Evolutionary conservation across 2,329 filamentous ascomycete genomes (phyloP).

Genomic region (Cryphonectria carpinicola): DNA sequence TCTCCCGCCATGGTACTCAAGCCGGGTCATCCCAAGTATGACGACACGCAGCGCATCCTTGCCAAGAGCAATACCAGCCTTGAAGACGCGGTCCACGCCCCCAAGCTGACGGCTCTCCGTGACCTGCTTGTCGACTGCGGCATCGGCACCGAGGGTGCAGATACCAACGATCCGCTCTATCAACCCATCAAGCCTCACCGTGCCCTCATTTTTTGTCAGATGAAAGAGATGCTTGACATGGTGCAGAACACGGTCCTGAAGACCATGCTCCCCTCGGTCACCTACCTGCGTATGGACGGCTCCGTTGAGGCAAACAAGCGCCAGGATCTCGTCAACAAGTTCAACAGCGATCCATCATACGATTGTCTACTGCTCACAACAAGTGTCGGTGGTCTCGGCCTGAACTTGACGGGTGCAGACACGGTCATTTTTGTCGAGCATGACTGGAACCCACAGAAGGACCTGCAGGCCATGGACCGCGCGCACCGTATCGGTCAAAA

Average conservation of each 20-base stretch:
- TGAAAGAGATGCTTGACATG: conserved; percentile 99
- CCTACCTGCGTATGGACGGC: conserved; percentile 92
- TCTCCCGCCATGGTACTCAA: conserved; percentile 96
- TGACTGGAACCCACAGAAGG: conserved; percentile 99
- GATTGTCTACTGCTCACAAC: conserved; percentile 93
- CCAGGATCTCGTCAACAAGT: conserved; percentile 98
- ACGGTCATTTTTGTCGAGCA: conserved; percentile 99
- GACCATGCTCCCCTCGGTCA: conserved; percentile 87
- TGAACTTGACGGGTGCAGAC: conserved; percentile 95
- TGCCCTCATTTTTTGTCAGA: conserved; percentile 96
- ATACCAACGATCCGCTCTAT: conserved; percentile 61
- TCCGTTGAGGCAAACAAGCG: conserved; percentile 89
- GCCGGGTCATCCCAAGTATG: conserved; percentile 87
- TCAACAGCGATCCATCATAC: conserved; percentile 96
- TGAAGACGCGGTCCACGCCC: conserved; percentile 84
- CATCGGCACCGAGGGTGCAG: conserved; percentile 77
- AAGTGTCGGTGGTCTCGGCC: conserved; percentile 88
- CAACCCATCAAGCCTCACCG: conserved; percentile 94
- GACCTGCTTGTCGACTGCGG: conserved; percentile 98
- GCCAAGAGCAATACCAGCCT: conserved; percentile 78
- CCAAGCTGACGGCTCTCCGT: conserved; percentile 86
- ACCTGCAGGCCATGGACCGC: conserved; percentile 98
- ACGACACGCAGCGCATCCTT: conserved; percentile 81
- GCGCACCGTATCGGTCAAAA: conserved; percentile 98
- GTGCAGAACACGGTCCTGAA: conserved; percentile 93